These are phyloP conservation scores for Fraxinus angustifolia DNA, from an alignment of 305 asterid genomes.

Conservation along the genomic window DNA sequence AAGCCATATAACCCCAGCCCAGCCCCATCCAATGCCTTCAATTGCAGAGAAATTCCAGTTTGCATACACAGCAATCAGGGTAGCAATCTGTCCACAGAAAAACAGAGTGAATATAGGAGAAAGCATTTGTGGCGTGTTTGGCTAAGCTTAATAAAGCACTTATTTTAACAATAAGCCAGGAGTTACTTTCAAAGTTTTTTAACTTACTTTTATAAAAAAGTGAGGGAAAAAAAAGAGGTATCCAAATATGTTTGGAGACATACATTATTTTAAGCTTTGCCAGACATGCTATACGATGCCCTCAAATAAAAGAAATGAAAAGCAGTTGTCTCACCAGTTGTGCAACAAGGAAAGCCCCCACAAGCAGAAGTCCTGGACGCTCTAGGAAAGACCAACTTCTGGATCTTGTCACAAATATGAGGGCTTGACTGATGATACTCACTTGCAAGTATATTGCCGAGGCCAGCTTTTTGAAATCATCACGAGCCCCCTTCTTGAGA, in stretches of 20 bases:
- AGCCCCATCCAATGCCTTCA: constrained; percentile 72
- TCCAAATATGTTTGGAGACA: neutral
- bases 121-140: neutral
- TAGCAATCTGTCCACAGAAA: constrained; percentile 44
- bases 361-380: constrained; percentile 69
- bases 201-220: neutral
- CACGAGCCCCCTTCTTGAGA: constrained; percentile 36
- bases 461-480: constrained; percentile 49
- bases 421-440: constrained; percentile 70
- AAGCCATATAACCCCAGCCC: constrained; percentile 70
- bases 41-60: constrained; percentile 56
- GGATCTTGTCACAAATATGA: constrained; percentile 66
- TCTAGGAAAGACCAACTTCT: constrained; percentile 66
- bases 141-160: neutral
- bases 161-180: neutral
- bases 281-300: neutral
- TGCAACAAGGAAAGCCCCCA: constrained; percentile 53
- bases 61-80: constrained; percentile 59
- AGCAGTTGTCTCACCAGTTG: constrained; percentile 43
- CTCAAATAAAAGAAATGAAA: neutral
- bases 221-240: neutral
- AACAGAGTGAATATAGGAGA: neutral
- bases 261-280: neutral
- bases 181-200: neutral
- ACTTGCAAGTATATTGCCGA: constrained; percentile 80